These are phyloP conservation scores for Cutaneotrichosporon cavernicola DNA, from an alignment of 1,284 basidiomycete species.

Conservation along the genomic window DNA sequence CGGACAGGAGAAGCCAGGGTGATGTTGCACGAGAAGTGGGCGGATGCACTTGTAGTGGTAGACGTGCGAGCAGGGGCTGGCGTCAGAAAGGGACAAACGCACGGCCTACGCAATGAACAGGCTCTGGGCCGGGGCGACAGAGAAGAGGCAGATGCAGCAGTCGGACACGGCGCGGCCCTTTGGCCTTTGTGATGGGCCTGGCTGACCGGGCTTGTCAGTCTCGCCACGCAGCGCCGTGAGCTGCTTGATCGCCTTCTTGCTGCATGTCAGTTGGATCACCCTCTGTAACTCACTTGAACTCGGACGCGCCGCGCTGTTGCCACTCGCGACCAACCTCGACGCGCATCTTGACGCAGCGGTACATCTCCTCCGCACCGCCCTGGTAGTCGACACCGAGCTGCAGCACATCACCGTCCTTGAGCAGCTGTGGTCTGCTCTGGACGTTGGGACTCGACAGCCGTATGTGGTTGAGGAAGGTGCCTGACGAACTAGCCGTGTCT, in stretches of 20 bases:
- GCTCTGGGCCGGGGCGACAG: slow-evolving; percentile 90
- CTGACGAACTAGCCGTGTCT: slow-evolving; percentile 86
- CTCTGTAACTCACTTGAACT: slow-evolving; percentile 75
- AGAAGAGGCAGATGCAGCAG: slow-evolving; percentile 95
- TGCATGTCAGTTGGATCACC: slow-evolving; percentile 16
- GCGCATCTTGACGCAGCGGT: slow-evolving; percentile 95
- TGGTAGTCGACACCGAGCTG: slow-evolving; percentile 98
- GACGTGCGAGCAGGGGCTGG: slow-evolving; percentile 84
- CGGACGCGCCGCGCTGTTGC: slow-evolving; percentile 84
- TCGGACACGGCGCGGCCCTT: slow-evolving; percentile 63
- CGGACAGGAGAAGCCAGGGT: slow-evolving; percentile 93
- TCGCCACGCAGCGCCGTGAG: slow-evolving; percentile 45
- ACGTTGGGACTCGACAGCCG: slow-evolving; percentile 78
- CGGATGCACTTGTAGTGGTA: slow-evolving; percentile 99
- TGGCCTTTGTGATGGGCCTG: slow-evolving; percentile 23
- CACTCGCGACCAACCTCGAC: slow-evolving; percentile 83
- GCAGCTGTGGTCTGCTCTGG: slow-evolving; percentile 72
- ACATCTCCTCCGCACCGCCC: slow-evolving; percentile 95
- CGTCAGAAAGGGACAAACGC: slow-evolving; percentile 21
- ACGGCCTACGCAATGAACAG: slow-evolving; percentile 77
- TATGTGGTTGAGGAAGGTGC: slow-evolving; percentile 96
- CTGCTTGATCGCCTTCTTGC: slow-evolving; percentile 50
- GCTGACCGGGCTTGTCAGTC: slow-evolving; percentile 8
- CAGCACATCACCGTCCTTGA: slow-evolving; percentile 92
- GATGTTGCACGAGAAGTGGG: slow-evolving; percentile 78